Evolutionary conservation across 2,329 filamentous ascomycete genomes (phyloP), one percentile per base, ranked within the genome.

Genomic region (Neofusicoccum parvum): DNA sequence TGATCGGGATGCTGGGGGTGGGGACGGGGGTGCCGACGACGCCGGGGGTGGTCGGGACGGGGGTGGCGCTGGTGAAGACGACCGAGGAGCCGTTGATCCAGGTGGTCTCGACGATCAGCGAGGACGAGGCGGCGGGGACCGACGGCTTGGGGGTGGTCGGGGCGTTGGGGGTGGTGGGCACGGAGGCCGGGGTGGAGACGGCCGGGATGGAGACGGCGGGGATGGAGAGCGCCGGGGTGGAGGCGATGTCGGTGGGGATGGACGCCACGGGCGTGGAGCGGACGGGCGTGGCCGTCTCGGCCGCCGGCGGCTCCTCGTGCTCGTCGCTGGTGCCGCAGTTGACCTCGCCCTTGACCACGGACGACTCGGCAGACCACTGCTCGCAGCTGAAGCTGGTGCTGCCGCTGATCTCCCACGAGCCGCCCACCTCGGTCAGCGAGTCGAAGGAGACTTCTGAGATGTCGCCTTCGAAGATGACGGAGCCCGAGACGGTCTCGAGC

Each of bases 401-500:
- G 36, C 45, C 59, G 7, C 46, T 17, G 32, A 62, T 17, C 20
- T 62, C 59, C 27, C 27, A 62, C 12, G 59, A 51, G 20, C 59
- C 59, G 59, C 45, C 36, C 46, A 62, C 59, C 5, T 39, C 23
- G 46, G 45, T 51, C 15, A 62, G 46, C 2, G 45, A 37, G 34
- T 50, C 45, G 34, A 50, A 48, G 46, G 59, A 50, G 43, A 51
- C 59, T 15, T 37, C 32, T 1, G 39, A 46, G 17, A 20, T 51
- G 17, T 48, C n/a, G 37, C 48, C 17, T 20, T 51, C 36, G 46
- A 62, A 43, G 45, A 3, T 2, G 14, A 62, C 34, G 59, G 49
- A 45, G 17, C 59, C 59, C 3, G 84, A 17, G 48, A 62, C 36
- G 23, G 46, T 32, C 20, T 62, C 45, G 36, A 62, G 59, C 20